Evolutionary conservation across 2,329 filamentous ascomycete species (phyloP).

Genomic region (Alternaria tenuissima): DNA sequence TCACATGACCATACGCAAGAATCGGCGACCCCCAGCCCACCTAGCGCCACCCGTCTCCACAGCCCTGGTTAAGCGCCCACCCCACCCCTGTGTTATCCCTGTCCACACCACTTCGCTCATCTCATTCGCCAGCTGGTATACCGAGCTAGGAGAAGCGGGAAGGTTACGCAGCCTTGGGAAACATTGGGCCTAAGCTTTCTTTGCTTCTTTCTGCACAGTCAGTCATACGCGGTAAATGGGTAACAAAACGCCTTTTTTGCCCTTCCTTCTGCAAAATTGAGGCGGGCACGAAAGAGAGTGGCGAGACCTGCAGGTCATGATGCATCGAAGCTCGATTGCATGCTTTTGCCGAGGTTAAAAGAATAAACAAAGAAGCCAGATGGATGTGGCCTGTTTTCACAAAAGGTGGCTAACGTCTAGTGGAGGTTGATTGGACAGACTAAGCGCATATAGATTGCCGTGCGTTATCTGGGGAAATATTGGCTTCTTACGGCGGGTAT

Average conservation of each 20-base stretch:
- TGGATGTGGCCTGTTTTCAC: background rate
- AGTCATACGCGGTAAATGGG: slow-evolving; percentile 1
- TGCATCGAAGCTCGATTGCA: background rate
- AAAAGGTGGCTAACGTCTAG: background rate
- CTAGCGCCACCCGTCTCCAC: slow-evolving; percentile 19
- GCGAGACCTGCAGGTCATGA: background rate
- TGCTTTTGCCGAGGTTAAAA: background rate
- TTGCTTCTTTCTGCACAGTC: background rate
- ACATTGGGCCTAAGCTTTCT: slow-evolving; percentile 2
- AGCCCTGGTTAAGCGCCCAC: slow-evolving; percentile 25
- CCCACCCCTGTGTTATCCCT: slow-evolving; percentile 21
- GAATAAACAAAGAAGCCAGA: background rate
- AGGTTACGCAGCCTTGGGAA: slow-evolving; percentile 35
- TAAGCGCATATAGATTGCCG: slow-evolving; percentile 13
- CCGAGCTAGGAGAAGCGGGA: slow-evolving; percentile 24
- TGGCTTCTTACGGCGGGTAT: slow-evolving; percentile 7
- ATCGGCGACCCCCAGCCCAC: slow-evolving; percentile 3
- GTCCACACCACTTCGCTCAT: background rate
- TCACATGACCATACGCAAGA: slow-evolving; percentile 6
- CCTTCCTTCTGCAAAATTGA: background rate
- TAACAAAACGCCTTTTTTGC: background rate
- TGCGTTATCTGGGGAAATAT: slow-evolving; percentile 11
- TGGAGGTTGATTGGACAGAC: slow-evolving; percentile 1
- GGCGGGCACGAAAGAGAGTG: background rate
- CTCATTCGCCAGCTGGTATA: slow-evolving; percentile 29